phyloP scores from a whole-genome alignment of 2,329 filamentous ascomycete species.

The Ceratocystis smalleyi region DNA sequence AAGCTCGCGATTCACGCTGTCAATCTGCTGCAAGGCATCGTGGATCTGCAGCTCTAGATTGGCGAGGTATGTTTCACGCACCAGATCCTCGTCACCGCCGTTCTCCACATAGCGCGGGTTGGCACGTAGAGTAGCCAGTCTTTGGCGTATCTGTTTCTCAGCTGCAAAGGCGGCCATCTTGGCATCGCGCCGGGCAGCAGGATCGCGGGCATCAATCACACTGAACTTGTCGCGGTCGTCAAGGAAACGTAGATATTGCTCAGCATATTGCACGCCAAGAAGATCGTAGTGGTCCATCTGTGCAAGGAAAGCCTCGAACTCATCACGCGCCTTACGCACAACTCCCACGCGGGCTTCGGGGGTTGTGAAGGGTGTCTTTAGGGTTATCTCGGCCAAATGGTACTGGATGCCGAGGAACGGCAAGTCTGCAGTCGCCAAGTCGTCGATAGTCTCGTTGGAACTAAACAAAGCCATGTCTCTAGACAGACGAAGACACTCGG shows the following conservation, averaged over 20 bases:
- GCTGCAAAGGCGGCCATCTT: slow-evolving; percentile 77
- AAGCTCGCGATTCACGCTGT: slow-evolving; percentile 69
- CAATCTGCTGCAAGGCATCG: slow-evolving; percentile 72
- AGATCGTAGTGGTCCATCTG: slow-evolving; percentile 66
- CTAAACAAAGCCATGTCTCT: slow-evolving; percentile 70
- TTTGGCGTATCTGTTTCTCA: slow-evolving; percentile 72
- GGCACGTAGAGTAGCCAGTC: slow-evolving; percentile 45
- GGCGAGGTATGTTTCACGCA: slow-evolving; percentile 63
- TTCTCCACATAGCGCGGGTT: slow-evolving; percentile 38
- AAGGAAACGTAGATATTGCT: slow-evolving; percentile 55
- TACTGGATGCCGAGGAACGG: slow-evolving; percentile 71
- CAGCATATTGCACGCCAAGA: slow-evolving; percentile 46
- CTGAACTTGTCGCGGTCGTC: slow-evolving; percentile 60
- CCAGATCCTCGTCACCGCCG: slow-evolving; percentile 62
- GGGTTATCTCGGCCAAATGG: slow-evolving; percentile 63
- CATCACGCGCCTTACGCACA: slow-evolving; percentile 47
- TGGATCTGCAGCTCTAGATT: slow-evolving; percentile 60
- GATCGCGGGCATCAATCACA: slow-evolving; percentile 45
- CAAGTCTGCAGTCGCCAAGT: slow-evolving; percentile 69
- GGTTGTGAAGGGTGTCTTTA: slow-evolving; percentile 43
- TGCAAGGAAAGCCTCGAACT: slow-evolving; percentile 66
- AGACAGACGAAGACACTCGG: slow-evolving; percentile 55
- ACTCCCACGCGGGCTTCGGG: slow-evolving; percentile 43
- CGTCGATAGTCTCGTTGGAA: slow-evolving; percentile 74
- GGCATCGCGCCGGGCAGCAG: slow-evolving; percentile 55